Evolutionary conservation across 202 grass and related monocot species (phyloP).

Genomic region (Digitaria exilis): DNA sequence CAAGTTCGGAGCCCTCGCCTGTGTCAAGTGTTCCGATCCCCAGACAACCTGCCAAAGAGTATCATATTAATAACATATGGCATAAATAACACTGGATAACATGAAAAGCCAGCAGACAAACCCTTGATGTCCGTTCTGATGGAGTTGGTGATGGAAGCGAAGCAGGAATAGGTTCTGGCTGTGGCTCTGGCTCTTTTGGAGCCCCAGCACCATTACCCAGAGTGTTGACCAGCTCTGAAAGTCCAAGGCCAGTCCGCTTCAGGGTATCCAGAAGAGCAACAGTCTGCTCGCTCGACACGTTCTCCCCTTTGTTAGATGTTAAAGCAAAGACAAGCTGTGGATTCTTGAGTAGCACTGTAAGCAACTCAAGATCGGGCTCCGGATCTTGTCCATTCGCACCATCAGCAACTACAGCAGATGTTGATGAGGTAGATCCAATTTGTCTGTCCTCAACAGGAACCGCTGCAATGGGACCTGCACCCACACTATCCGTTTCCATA

Average conservation of each 20-base stretch:
- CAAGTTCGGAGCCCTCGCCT: constrained; percentile 16
- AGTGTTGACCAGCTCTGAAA: constrained; percentile 60
- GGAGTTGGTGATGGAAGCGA: constrained; percentile 92
- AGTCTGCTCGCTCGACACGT: constrained; percentile 64
- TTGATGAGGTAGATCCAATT: constrained; percentile 43
- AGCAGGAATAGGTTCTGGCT: constrained; percentile 50
- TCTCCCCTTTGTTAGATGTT: constrained; percentile 61
- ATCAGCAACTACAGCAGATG: constrained; percentile 41
- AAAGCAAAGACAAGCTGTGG: constrained; percentile 93
- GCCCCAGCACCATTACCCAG: constrained; percentile 29
- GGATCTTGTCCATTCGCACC: constrained; percentile 16
- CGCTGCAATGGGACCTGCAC: background rate
- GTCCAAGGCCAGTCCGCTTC: constrained; percentile 76
- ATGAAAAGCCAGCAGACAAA: constrained; percentile 48
- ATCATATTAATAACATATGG: constrained; percentile 24
- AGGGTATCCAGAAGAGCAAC: constrained; percentile 85
- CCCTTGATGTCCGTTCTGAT: constrained; percentile 53
- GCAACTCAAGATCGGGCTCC: constrained; percentile 83
- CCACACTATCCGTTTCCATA: constrained; percentile 40
- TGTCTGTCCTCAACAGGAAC: constrained; percentile 26
- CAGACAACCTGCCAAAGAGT: constrained; percentile 62
- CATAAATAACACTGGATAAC: constrained; percentile 10
- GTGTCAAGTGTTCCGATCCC: constrained; percentile 55
- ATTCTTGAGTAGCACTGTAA: constrained; percentile 90
- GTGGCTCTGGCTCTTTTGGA: constrained; percentile 26